Evolutionary conservation across 345 rosid genomes (phyloP).

Genomic region (Acer yangbiense): DNA sequence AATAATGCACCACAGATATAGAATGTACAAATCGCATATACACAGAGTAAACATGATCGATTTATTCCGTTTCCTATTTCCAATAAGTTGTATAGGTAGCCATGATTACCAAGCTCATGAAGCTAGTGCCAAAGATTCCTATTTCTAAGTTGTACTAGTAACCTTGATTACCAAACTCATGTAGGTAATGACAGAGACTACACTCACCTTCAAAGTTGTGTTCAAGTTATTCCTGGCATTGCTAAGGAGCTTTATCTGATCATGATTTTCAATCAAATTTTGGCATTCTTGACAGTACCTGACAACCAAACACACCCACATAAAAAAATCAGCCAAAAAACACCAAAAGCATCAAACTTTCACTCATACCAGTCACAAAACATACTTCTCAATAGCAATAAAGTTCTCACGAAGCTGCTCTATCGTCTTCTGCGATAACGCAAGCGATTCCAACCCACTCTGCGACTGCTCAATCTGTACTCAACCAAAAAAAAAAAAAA

Average conservation of each 20-base stretch:
- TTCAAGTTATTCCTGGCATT: conserved; percentile 92
- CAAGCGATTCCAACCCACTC: conserved; percentile 75
- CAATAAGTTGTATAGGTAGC: neutral
- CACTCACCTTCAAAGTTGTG: conserved; percentile 78
- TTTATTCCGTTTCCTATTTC: neutral
- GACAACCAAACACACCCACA: conserved; percentile 27
- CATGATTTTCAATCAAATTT: conserved; percentile 94
- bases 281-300: conserved; percentile 97
- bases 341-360: neutral
- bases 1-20: neutral
- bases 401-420: conserved; percentile 78
- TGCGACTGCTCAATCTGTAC: conserved; percentile 91
- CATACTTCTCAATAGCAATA: conserved; percentile 79
- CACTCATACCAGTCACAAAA: neutral
- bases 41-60: neutral
- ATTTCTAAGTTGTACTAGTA: conserved; percentile 1
- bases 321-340: neutral
- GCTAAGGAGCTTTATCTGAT: conserved; percentile 96
- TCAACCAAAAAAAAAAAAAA: neutral
- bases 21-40: neutral
- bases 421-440: conserved; percentile 71
- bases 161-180: neutral
- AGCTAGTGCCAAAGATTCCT: neutral
- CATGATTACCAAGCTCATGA: too few species aligned
- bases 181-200: conserved; percentile 4